Conservation (phyloP, 352 stramenopile species). For the Pythium apleroticum region DNA sequence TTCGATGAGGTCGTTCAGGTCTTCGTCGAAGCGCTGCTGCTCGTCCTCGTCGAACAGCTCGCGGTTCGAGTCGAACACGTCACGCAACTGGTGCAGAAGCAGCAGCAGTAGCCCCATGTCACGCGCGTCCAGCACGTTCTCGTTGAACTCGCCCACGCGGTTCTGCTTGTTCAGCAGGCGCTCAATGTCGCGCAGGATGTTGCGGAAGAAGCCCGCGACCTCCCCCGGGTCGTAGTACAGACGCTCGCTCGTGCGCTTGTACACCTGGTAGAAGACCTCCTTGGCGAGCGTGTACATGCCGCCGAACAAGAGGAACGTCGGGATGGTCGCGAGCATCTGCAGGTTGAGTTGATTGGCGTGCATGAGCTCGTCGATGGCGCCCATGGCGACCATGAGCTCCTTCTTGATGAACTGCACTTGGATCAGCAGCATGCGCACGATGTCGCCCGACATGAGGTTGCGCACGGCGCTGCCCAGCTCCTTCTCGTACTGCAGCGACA, state of each 20-base stretch:
- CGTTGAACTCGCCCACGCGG: constrained; percentile 25
- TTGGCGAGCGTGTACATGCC: constrained; percentile 66
- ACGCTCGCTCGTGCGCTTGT: constrained; percentile 75
- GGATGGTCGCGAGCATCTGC: constrained; percentile 83
- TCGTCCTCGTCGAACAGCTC: constrained; percentile 75
- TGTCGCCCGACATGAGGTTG: constrained; percentile 83
- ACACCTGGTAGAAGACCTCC: constrained; percentile 64
- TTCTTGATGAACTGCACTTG: constrained; percentile 91
- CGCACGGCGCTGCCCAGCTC: constrained; percentile 56
- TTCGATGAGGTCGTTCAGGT: constrained; percentile 78
- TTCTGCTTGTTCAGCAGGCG: constrained; percentile 86
- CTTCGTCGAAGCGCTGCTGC: constrained; percentile 81
- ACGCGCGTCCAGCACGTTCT: constrained; percentile 50
- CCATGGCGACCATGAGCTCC: constrained; percentile 87
- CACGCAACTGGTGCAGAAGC: constrained; percentile 71
- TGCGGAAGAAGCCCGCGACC: constrained; percentile 74
- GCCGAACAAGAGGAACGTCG: constrained; percentile 77
- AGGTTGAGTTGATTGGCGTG: constrained; percentile 87
- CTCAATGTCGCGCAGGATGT: constrained; percentile 83
- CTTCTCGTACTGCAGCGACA: constrained; percentile 45
- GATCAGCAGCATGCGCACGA: constrained; percentile 87
- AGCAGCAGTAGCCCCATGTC: constrained; percentile 77
- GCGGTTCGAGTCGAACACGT: constrained; percentile 73
- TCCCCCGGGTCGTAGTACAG: constrained; percentile 78
- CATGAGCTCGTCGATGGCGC: constrained; percentile 86